Percentiles rank a stretch among this genome's conserved stretches.
Conservation (phyloP, 345 rosid genomes). For the Psidium guajava region DNA sequence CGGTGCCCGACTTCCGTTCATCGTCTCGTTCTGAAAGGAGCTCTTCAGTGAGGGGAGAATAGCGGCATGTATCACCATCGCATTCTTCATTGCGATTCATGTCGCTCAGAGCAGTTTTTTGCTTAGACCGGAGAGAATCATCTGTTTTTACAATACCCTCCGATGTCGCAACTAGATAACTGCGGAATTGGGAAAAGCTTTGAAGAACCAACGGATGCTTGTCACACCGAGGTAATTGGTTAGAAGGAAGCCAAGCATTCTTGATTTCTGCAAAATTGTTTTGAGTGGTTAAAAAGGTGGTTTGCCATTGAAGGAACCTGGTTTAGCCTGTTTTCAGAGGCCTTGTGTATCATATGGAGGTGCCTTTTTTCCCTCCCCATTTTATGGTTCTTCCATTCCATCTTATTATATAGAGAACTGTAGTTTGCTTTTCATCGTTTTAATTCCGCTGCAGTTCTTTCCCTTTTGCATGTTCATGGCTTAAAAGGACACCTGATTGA, state of each 20-base stretch:
- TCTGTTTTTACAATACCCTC: background rate
- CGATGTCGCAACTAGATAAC: background rate
- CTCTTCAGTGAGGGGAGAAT: constrained; percentile 10
- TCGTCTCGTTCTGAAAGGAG: constrained; percentile 26
- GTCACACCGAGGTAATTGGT: background rate
- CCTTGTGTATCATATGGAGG: background rate
- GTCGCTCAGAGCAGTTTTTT: background rate
- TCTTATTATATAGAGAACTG: background rate
- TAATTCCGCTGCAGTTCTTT: background rate
- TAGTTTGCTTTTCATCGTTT: background rate
- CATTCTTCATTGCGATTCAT: background rate
- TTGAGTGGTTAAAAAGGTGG: background rate
- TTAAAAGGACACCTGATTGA: background rate
- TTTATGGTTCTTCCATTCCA: background rate
- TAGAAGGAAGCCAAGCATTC: background rate
- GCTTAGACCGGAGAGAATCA: background rate
- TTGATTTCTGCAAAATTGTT: background rate
- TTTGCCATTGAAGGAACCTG: background rate
- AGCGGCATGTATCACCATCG: background rate
- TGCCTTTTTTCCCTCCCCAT: background rate
- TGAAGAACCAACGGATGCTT: background rate
- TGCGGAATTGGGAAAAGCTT: background rate
- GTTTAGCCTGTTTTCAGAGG: background rate
- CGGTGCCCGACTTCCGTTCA: constrained; percentile 20
- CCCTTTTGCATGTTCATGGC: background rate